Evolutionary conservation across 805 yeast genomes (phyloP).

Genomic region (Ogataea philodendri): DNA sequence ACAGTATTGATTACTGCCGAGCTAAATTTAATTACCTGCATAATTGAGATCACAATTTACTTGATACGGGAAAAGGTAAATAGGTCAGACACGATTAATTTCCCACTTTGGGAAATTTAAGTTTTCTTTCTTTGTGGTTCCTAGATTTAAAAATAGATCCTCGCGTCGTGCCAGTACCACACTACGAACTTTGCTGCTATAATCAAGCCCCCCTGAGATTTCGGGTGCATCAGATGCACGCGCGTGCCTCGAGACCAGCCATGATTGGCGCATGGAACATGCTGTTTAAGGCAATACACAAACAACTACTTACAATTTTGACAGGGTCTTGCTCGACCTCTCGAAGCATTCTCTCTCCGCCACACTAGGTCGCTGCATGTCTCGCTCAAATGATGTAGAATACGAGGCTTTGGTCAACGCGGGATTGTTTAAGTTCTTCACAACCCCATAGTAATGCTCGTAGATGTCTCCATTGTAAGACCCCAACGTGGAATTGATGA

Average conservation of each 20-base stretch:
- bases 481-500: slow-evolving; percentile 82
- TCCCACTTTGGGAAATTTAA: slow-evolving; percentile 9
- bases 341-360: slow-evolving; percentile 35
- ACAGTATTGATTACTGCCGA: slow-evolving; percentile 2
- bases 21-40: slow-evolving; percentile 17
- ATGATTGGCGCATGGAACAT: too few relatives aligned
- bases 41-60: slow-evolving; percentile 6
- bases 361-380: slow-evolving; percentile 39
- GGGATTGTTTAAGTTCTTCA: slow-evolving; percentile 50
- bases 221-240: background rate
- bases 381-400: slow-evolving; percentile 37
- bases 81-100: slow-evolving; percentile 7
- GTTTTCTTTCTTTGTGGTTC: background rate
- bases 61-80: slow-evolving; percentile 11
- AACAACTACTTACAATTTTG: slow-evolving; percentile 13
- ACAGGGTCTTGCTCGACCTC: slow-evolving; percentile 18
- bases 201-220: slow-evolving; percentile 7
- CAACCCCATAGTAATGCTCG: slow-evolving; percentile 65
- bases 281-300: too few relatives aligned
- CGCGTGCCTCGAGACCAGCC: too few relatives aligned
- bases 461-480: slow-evolving; percentile 79
- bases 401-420: slow-evolving; percentile 60
- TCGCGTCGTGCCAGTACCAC: slow-evolving; percentile 5
- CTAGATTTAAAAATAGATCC: slow-evolving; percentile 3
- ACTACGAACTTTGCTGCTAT: background rate